phyloP scores from a whole-genome alignment of 176 grass and related monocot species.

The Triticum timopheevii region DNA sequence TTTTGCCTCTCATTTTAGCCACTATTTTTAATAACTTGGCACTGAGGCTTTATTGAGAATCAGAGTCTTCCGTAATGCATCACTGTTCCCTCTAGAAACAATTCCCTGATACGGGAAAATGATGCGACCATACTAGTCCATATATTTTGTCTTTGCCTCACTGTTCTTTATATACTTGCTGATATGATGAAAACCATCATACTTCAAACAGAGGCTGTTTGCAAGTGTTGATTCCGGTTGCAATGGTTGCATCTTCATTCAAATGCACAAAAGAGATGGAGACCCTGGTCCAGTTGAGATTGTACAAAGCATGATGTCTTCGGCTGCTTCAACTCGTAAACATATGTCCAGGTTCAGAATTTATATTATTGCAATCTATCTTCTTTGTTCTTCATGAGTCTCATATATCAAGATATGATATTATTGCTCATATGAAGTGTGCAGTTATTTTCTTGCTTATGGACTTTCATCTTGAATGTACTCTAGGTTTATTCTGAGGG shows the following conservation, averaged over 20 bases:
- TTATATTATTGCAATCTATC: slow-evolving; percentile 13
- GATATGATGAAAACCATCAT: neutral
- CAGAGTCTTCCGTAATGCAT: neutral
- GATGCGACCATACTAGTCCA: neutral
- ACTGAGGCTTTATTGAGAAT: neutral
- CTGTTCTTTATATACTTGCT: neutral
- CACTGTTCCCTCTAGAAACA: neutral
- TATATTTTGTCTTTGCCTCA: neutral
- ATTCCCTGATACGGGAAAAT: neutral
- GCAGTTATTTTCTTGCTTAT: slow-evolving; percentile 22
- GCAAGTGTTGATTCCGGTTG: slow-evolving; percentile 82
- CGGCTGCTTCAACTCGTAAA: slow-evolving; percentile 75
- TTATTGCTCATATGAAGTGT: neutral
- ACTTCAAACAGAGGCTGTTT: slow-evolving; percentile 75
- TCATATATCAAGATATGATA: neutral
- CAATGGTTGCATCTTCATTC: slow-evolving; percentile 86
- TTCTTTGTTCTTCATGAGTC: slow-evolving; percentile 8
- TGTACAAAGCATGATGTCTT: slow-evolving; percentile 84
- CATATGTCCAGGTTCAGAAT: slow-evolving; percentile 93
- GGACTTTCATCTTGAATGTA: neutral
- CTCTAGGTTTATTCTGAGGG: slow-evolving; percentile 82
- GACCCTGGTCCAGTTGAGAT: slow-evolving; percentile 82
- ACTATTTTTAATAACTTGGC: neutral
- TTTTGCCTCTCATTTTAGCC: neutral
- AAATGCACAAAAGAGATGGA: slow-evolving; percentile 75